Base-by-base conservation (phyloP, 108 stramenopile species). In the Stephanodiscus minutulus region DNA sequence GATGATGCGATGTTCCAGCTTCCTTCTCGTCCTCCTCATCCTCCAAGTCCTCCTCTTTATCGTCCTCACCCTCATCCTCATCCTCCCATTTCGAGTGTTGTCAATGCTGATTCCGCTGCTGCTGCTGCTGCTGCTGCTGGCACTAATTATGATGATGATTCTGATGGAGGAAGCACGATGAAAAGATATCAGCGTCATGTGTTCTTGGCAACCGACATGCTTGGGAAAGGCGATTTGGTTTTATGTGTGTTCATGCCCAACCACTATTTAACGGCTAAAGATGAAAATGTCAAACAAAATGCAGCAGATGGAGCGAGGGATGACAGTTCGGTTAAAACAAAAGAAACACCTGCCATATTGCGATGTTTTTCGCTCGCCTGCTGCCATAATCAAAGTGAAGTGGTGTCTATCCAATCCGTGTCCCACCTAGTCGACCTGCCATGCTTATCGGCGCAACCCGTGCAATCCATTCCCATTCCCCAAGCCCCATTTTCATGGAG, bases 401-500 rank as follows among this genome's bases (percentile, higher is more conserved):
- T 47, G 21, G 37, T 72, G 17, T 36, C 61, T 20, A 50, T 74
- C 49, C 25, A 22, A 24, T 74, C 64, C 13, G 73, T 66, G 9
- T 50, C 47, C 33, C 58, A 48, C 28, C 55, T 66, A 35, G 58
- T 33, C 0, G 73, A 74, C 39, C 55, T 74, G 60, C 33, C 47
- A 18, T 74, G 73, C 47, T 46, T 18, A 3, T 66, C 58, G 10
- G 73, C 73, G 29, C 64, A 66, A 37, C 64, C 53, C 11, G 59
- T 74, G 27, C 68, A 79, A 65, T 66, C 86, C 10, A 78, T 85
- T 15, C 86, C 86, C 13, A 73, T 82, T 41, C 77, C 86, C 22
- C 52, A 64, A 7, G 55, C 72, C 35, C 73, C 67, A 18, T 71
- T 71, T 41, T 74, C 83, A 46, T 72, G 46, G 5, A 54, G 63